Evolutionary conservation across 345 rosid species (phyloP).

Genomic region (Gossypium ekmanianum): DNA sequence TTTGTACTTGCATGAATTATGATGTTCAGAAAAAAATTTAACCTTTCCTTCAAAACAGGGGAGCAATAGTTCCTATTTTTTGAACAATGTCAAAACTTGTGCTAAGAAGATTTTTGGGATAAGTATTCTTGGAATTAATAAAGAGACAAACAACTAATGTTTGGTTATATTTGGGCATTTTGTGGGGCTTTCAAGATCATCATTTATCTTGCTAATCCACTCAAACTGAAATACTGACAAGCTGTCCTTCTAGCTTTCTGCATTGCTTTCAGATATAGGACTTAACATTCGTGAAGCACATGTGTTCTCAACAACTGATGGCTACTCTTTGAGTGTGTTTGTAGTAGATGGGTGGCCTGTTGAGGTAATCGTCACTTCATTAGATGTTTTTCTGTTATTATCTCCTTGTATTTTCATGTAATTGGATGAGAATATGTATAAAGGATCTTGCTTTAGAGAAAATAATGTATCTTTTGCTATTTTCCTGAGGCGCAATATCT

Average conservation of each 20-base stretch:
- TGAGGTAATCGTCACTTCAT: background rate
- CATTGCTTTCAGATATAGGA: slow-evolving; percentile 72
- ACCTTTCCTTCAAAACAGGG: background rate
- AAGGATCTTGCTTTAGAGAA: background rate
- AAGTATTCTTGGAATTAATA: background rate
- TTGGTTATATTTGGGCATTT: background rate
- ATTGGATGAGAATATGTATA: background rate
- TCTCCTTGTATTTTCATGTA: background rate
- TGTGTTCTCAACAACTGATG: slow-evolving; percentile 72
- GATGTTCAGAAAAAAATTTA: background rate
- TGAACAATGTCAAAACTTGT: background rate
- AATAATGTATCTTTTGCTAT: background rate
- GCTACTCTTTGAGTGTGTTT: slow-evolving; percentile 42
- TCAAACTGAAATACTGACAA: background rate
- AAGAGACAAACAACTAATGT: background rate
- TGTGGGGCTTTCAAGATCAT: slow-evolving; percentile 8
- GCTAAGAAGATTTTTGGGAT: background rate
- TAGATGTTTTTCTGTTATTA: background rate
- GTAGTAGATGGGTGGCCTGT: slow-evolving; percentile 11
- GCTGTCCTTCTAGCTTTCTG: slow-evolving; percentile 44
- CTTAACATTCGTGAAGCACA: slow-evolving; percentile 82
- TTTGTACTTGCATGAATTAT: background rate
- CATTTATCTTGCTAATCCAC: background rate
- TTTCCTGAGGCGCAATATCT: background rate
- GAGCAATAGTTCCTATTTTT: background rate